These are phyloP conservation scores for Russula earlei DNA, from an alignment of 768 basidiomycete species.

Conservation along the genomic window DNA sequence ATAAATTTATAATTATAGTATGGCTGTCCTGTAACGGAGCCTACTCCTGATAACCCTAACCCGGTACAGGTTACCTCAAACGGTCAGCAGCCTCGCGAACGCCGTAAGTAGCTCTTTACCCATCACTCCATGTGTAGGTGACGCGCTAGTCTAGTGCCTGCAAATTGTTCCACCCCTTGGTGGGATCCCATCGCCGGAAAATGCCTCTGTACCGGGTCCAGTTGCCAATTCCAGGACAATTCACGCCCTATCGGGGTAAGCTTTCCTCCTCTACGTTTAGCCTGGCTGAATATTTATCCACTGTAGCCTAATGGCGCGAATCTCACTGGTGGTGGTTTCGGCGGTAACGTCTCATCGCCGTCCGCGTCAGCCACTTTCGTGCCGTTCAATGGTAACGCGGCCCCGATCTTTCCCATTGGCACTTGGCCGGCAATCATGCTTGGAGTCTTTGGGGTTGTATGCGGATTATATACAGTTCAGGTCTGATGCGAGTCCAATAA, in stretches of 20 bases:
- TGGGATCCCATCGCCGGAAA: conserved; percentile 66
- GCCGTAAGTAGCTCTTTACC: conserved; percentile 36
- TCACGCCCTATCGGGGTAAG: conserved; percentile 57
- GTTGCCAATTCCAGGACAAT: conserved; percentile 55
- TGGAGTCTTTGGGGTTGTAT: conserved; percentile 3
- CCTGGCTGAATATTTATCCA: conserved; percentile 1
- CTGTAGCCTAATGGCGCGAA: conserved; percentile 57
- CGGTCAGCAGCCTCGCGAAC: conserved; percentile 40
- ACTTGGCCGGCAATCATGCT: conserved; percentile 3
- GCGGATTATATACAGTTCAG: not conserved
- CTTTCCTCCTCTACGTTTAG: conserved; percentile 13
- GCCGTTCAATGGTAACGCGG: conserved; percentile 19
- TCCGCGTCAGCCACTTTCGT: conserved; percentile 5
- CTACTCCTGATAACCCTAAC: conserved; percentile 52
- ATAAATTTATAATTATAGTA: conserved; percentile 48
- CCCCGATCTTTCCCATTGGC: conserved; percentile 2
- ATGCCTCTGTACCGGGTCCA: conserved; percentile 49
- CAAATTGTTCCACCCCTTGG: conserved; percentile 69
- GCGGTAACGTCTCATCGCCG: conserved; percentile 30
- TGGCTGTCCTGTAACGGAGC: conserved; percentile 52
- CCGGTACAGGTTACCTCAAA: conserved; percentile 46
- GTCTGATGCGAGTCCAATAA: not conserved
- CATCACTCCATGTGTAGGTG: not conserved
- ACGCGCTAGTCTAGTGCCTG: conserved; percentile 37
- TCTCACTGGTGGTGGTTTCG: conserved; percentile 49